Percentiles rank a stretch among this genome's conserved stretches.
Conservation (phyloP, 305 asterid genomes). For the Rubia balearica region DNA sequence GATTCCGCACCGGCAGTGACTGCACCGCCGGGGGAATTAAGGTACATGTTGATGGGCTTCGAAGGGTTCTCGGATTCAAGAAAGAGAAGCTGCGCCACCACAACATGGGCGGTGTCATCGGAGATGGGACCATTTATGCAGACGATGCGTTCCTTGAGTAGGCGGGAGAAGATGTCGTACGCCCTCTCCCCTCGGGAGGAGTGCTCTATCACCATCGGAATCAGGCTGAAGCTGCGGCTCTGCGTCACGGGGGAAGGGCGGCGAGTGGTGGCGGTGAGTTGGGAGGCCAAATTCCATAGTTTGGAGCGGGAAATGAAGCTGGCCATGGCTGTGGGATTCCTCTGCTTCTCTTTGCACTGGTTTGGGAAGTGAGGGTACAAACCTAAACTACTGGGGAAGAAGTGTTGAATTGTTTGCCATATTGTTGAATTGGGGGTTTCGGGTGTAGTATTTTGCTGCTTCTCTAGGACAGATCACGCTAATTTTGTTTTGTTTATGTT, state of each 20-base stretch:
- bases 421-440: no score
- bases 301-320: slow-evolving; percentile 14
- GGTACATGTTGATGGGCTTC: slow-evolving; percentile 85
- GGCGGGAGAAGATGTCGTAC: slow-evolving; percentile 85
- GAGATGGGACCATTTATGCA: slow-evolving; percentile 85
- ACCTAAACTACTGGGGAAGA: no score
- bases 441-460: no score
- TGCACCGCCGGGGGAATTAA: slow-evolving; percentile 93
- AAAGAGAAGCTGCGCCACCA: slow-evolving; percentile 86
- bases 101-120: slow-evolving; percentile 89
- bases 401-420: not conserved
- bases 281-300: slow-evolving; percentile 15
- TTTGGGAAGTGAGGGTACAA: not conserved
- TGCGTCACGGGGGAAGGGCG: not conserved
- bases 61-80: slow-evolving; percentile 91
- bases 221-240: slow-evolving; percentile 43
- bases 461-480: no score
- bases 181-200: slow-evolving; percentile 92
- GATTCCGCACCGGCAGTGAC: slow-evolving; percentile 83
- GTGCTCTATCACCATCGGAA: slow-evolving; percentile 94
- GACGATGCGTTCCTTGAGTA: slow-evolving; percentile 82
- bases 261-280: slow-evolving; percentile 3
- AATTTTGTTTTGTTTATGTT: no score
- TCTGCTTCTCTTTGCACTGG: not conserved
- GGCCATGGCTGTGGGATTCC: slow-evolving; percentile 13